Conservation (phyloP, 345 rosid genomes). For the Rhodamnia rubescens region DNA sequence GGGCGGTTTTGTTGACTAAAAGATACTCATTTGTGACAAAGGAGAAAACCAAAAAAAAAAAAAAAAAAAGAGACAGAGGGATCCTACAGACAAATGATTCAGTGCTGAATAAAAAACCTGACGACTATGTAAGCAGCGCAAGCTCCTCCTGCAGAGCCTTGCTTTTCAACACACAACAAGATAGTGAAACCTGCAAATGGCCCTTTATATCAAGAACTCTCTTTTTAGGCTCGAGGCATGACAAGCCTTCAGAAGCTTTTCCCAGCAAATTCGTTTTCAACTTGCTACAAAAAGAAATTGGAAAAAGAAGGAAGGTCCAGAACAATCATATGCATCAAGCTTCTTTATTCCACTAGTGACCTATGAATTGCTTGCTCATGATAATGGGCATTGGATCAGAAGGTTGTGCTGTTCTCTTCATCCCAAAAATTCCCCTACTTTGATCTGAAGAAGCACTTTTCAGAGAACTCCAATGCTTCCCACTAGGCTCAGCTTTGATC, state of each 20-base stretch:
- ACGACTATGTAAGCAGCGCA: background rate
- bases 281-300: background rate
- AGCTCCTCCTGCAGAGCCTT: background rate
- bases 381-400: background rate
- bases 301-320: background rate
- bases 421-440: background rate
- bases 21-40: background rate
- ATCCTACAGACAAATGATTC: background rate
- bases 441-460: background rate
- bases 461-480: background rate
- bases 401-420: background rate
- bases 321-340: background rate
- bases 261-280: background rate
- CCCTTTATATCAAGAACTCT: background rate
- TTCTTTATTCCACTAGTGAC: background rate
- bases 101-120: background rate
- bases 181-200: background rate
- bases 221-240: background rate
- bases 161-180: background rate
- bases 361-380: background rate
- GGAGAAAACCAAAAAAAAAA: background rate
- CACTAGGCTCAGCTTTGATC: background rate
- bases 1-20: background rate
- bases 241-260: background rate
- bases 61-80: background rate